Evolutionary conservation across 495 filamentous ascomycete species (phyloP).

Genomic region (Neurospora sp.): DNA sequence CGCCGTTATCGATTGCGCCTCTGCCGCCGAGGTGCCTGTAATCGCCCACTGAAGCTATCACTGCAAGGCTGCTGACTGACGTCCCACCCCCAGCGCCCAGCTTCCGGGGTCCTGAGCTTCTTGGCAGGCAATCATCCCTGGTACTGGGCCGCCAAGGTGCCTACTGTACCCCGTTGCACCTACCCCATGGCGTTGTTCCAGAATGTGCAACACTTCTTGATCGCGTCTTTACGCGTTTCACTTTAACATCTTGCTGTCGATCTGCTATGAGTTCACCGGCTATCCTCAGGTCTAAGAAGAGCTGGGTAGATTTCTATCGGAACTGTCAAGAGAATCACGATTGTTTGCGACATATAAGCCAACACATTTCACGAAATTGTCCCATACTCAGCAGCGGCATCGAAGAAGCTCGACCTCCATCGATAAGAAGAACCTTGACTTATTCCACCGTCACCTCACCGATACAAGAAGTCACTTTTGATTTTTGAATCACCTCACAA

Average conservation of each 20-base stretch:
- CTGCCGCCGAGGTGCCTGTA: not conserved
- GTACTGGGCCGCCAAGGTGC: not conserved
- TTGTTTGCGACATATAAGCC: not conserved
- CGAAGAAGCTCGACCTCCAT: not conserved
- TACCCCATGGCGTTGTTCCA: not conserved
- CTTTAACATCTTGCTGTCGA: not conserved
- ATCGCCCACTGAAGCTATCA: not conserved
- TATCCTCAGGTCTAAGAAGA: not conserved
- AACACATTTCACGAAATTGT: not conserved
- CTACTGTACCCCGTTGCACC: not conserved
- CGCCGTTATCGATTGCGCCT: not conserved
- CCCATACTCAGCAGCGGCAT: not conserved
- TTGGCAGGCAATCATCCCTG: not conserved
- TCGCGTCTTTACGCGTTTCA: not conserved
- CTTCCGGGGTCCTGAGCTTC: not conserved
- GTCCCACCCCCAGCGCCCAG: not conserved
- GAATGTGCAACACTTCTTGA: not conserved
- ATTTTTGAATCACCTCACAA: not conserved
- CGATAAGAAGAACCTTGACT: not conserved
- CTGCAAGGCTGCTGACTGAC: not conserved
- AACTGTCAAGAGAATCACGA: not conserved
- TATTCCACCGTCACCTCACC: not conserved
- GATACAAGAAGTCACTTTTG: not conserved
- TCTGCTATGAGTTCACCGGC: not conserved
- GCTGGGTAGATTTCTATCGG: not conserved